Evolutionary conservation across 179 eudicot genomes (phyloP).

Genomic region (Silene noctiflora): DNA sequence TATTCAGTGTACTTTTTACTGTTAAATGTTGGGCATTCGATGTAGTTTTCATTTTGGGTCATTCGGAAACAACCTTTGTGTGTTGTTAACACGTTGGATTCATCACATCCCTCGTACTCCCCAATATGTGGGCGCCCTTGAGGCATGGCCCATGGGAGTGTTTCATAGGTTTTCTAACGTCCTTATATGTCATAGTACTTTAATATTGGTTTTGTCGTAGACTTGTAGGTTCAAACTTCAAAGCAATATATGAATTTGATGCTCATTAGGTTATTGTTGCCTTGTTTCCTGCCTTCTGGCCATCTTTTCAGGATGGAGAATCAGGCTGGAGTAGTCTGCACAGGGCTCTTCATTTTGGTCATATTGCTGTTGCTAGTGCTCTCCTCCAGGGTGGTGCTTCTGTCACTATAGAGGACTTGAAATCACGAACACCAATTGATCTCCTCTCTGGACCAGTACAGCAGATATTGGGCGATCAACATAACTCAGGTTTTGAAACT

Average conservation of each 20-base stretch:
- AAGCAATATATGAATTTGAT: constrained; percentile 3
- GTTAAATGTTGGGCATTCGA: too few relatives aligned
- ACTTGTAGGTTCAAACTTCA: background rate
- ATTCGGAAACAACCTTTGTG: too few relatives aligned
- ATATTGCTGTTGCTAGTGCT: constrained; percentile 84
- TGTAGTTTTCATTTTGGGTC: too few relatives aligned
- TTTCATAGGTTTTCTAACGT: background rate
- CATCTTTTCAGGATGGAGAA: constrained; percentile 82
- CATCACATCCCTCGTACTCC: too few relatives aligned
- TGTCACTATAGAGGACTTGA: constrained; percentile 67
- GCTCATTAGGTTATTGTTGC: background rate
- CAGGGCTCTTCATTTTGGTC: constrained; percentile 94
- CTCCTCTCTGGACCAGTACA: constrained; percentile 86
- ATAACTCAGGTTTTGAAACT: constrained; percentile 48
- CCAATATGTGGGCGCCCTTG: too few relatives aligned
- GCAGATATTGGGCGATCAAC: constrained; percentile 53
- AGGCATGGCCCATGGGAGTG: too few relatives aligned
- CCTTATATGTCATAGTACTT: background rate
- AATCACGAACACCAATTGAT: constrained; percentile 85
- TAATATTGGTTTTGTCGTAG: background rate
- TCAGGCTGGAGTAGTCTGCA: constrained; percentile 99
- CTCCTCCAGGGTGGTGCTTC: constrained; percentile 89
- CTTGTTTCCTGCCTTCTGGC: background rate
- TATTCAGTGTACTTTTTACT: too few relatives aligned
- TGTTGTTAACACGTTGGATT: too few relatives aligned